These are phyloP conservation scores for Tetracentron sinense DNA, from an alignment of 164 flowering plant species.

Conservation along the genomic window DNA sequence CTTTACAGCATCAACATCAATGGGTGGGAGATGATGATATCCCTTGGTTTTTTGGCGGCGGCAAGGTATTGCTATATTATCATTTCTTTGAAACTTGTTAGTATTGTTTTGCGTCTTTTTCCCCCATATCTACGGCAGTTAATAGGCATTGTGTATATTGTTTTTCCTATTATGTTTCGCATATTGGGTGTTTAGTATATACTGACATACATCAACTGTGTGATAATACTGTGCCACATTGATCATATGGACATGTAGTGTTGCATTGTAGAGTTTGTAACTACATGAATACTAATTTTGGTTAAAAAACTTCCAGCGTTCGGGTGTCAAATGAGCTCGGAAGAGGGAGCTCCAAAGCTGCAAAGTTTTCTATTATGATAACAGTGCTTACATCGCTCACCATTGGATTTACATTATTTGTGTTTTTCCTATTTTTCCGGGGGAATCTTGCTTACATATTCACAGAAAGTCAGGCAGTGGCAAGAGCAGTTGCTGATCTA, in stretches of 20 bases:
- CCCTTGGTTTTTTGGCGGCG: constrained; percentile 43
- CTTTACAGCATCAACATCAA: constrained; percentile 49
- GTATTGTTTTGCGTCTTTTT: too few species aligned
- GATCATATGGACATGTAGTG: too few species aligned
- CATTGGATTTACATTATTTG: constrained; percentile 24
- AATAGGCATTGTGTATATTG: too few species aligned
- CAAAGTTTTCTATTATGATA: constrained; percentile 34
- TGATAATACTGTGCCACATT: too few species aligned
- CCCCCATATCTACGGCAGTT: too few species aligned
- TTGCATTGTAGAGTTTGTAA: too few species aligned
- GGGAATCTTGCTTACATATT: constrained; percentile 34
- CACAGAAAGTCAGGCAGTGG: constrained; percentile 27
- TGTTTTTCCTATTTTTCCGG: constrained; percentile 23
- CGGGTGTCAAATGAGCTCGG: constrained; percentile 56
- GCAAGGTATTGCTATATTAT: constrained; percentile 27
- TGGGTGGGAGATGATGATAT: constrained; percentile 68
- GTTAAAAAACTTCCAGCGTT: constrained; percentile 25
- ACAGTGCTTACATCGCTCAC: constrained; percentile 17
- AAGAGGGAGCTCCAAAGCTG: constrained; percentile 40
- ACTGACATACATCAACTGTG: too few species aligned
- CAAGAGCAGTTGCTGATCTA: constrained; percentile 27
- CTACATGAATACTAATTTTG: too few species aligned
- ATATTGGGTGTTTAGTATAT: too few species aligned
- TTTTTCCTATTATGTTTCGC: too few species aligned
- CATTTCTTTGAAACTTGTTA: neutral